Base-by-base conservation (phyloP, 306 rosid species). In the Trifolium fragiferum region DNA sequence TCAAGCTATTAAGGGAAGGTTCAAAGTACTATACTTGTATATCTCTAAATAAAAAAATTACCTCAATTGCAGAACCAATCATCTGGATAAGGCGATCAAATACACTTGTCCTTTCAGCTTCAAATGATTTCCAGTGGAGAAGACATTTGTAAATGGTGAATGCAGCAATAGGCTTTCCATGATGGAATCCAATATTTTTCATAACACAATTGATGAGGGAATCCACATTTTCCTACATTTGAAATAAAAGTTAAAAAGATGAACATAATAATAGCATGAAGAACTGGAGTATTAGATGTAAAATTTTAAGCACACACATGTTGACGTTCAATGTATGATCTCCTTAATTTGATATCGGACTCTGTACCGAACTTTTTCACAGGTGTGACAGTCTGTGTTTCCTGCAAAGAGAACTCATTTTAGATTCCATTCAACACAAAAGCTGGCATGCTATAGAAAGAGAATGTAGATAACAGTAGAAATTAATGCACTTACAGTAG, bases 51-150 rank as follows among this genome's bases (percentile, higher is more conserved):
- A 74, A 33, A 49, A 68, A 35, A 37, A 75, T 71, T 54, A 95
- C 99, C 99, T 95, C 98, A 78, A 95, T 95, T 83, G 96, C 90
- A 7, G 97, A 92, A 77, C 99, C 99, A 86, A 95, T 90, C 96
- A 89, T 95, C 87, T 95, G 99, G 77, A 95, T 95, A 83, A 95
- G 98, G 71, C 99, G 97, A 78, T 95, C 99, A 90, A 95, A 95
- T 40, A 95, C 98, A 75, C 99, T 92, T 47, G 99, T 95, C 75
- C 96, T 92, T 86, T 95, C 99, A 57, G 98, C 98, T 90, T 95
- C 99, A 79, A 95, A 95, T 60, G 99, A 92, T 83, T 92, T 95
- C 99, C 99, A 95, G 73, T 92, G 93, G 73, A 95, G 93, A 84
- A 95, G 98, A 63, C 99, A 92, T 83, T 89, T 95, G 87, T 95